These are phyloP conservation scores for Globisporangium perplexum DNA, from an alignment of 352 stramenopile species.

Conservation along the genomic window DNA sequence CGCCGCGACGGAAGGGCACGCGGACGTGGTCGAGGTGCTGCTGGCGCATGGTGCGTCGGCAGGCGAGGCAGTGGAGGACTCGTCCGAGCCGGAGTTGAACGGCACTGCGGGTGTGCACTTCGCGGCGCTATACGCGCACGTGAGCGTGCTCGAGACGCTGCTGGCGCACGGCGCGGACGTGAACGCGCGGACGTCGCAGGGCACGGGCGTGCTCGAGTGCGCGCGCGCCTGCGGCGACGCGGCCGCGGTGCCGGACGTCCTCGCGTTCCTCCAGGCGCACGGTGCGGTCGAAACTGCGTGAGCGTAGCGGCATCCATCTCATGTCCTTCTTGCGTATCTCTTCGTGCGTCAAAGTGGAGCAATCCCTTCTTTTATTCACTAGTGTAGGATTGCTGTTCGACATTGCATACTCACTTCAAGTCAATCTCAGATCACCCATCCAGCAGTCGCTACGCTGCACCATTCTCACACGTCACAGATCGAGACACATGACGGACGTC, in stretches of 20 bases:
- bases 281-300: background rate
- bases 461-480: background rate
- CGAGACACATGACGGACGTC: background rate
- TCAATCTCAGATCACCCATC: background rate
- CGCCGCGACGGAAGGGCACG: slow-evolving; percentile 1
- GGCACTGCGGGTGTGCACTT: slow-evolving; percentile 9
- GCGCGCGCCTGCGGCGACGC: slow-evolving; percentile 2
- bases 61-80: background rate
- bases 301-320: too few relatives aligned
- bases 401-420: background rate
- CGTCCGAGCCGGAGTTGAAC: slow-evolving; percentile 2
- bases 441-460: slow-evolving; percentile 1
- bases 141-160: slow-evolving; percentile 7
- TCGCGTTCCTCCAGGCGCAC: slow-evolving; percentile 7
- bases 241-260: background rate
- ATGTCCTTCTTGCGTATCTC: too few relatives aligned
- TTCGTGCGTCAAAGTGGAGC: background rate
- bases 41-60: slow-evolving; percentile 2
- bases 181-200: slow-evolving; percentile 5
- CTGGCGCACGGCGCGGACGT: slow-evolving; percentile 4
- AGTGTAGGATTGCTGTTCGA: background rate
- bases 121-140: slow-evolving; percentile 4
- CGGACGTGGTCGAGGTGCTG: slow-evolving; percentile 1
- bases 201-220: slow-evolving; percentile 5
- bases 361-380: background rate